Base-by-base conservation (phyloP, 2,329 filamentous ascomycete species). In the Ceratocystis smalleyi region DNA sequence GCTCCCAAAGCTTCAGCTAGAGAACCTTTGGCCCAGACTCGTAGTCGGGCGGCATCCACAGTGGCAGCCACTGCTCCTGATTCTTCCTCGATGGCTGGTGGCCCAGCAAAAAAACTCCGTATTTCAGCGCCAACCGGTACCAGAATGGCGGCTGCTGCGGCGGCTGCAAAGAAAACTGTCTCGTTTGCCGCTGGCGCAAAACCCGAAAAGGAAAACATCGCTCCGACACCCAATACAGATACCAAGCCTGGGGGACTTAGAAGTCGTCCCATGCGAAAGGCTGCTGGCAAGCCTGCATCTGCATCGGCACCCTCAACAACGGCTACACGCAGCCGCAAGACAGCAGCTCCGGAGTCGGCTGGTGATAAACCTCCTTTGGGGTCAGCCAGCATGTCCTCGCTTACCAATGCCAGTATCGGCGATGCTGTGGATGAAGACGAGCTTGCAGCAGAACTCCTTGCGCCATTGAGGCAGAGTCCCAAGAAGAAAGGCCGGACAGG, bases 371-470 rank as follows among this genome's bases (percentile, higher is more conserved):
- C 77, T 64, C 82, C 83, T 43, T 74, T 86, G 63, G 85, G 82
- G 73, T 83, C 82, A 74, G 85, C 81, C 76, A 86, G 86, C 77
- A 78, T 82, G 68, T 82, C 81, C 49, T 81, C 84, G 74, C 75
- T 85, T 68, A 75, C 77, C 61, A 54, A 59, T 51, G 32, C 10
- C 8, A 54, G 22, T n/a, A 3, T n/a, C 5, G 22, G 35, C 10
- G 35, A 43, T 5, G 40, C 49, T 10, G 57, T 30, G 4, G 62
- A 62, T 22, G 68, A 76, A 67, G 83, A 85, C 61, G 83, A 86
- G 71, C 77, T 85, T 43, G 79, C 79, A 32, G 77, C 75, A 8
- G 76, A 74, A 51, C 79, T 81, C 66, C 77, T 78, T 68, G 76
- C 76, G 1, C 75, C 79, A 1, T 73, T 84, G 71, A 77, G 77